Conservation (phyloP, 2,329 filamentous ascomycete species). For the Neopestalotiopsis sp. region DNA sequence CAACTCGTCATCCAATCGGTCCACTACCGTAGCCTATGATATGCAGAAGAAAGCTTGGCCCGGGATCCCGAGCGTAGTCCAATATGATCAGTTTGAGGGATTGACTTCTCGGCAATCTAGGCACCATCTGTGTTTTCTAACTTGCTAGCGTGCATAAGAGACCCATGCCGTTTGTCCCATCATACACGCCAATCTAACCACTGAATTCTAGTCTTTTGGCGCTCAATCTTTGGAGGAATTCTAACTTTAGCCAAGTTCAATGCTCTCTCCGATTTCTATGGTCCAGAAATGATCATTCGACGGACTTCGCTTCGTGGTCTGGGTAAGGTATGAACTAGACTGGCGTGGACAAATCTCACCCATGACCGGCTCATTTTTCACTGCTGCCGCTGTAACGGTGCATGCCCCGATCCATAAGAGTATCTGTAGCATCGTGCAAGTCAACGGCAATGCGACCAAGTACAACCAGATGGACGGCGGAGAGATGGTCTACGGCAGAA, state of each 20-base stretch:
- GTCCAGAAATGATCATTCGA: background rate
- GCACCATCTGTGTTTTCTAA: background rate
- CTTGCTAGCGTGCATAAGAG: background rate
- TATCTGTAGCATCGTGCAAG: background rate
- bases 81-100: background rate
- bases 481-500: background rate
- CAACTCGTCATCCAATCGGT: constrained; percentile 9
- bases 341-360: background rate
- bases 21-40: background rate
- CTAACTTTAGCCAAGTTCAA: background rate
- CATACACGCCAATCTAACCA: background rate
- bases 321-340: background rate
- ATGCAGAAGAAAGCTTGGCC: background rate
- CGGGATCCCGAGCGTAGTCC: background rate
- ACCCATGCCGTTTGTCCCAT: background rate
- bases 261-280: background rate
- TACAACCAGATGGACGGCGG: background rate
- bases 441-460: background rate
- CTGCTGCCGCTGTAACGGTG: background rate
- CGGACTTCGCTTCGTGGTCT: background rate
- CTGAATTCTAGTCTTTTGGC: background rate
- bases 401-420: background rate
- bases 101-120: constrained; percentile 4
- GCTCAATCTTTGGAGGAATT: background rate
- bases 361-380: background rate